A percentile compares a stretch with the other conserved stretches of the same genome.
phyloP scores from a whole-genome alignment of 768 basidiomycete genomes.

The Cystofilobasidium macerans region DNA sequence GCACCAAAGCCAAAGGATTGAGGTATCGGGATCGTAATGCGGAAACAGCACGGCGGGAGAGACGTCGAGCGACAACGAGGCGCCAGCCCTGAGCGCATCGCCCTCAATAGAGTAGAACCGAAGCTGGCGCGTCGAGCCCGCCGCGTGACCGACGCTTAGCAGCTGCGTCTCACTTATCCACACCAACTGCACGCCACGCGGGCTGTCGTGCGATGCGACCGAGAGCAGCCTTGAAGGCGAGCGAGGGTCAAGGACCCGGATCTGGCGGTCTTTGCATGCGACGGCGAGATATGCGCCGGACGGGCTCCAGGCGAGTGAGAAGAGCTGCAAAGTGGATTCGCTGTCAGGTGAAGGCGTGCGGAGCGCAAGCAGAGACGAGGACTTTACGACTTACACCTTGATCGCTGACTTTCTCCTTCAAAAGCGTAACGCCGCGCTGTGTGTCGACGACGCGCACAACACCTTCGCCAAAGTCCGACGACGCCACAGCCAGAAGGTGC shows the following conservation, averaged over 20 bases:
- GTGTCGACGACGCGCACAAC: slow-evolving; percentile 35
- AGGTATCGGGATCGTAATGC: slow-evolving; percentile 38
- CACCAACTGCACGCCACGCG: slow-evolving; percentile 36
- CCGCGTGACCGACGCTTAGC: slow-evolving; percentile 37
- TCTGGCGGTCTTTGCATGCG: slow-evolving; percentile 36
- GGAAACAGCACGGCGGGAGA: slow-evolving; percentile 40
- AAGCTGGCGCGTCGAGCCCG: slow-evolving; percentile 37
- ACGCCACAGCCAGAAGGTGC: slow-evolving; percentile 33
- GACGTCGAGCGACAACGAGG: slow-evolving; percentile 35
- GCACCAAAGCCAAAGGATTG: slow-evolving; percentile 37
- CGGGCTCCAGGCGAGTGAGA: slow-evolving; percentile 34
- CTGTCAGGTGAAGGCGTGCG: no score
- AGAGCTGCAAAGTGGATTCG: slow-evolving; percentile 30
- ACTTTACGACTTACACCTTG: slow-evolving; percentile 31
- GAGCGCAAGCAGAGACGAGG: neutral
- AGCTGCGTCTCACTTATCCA: slow-evolving; percentile 36
- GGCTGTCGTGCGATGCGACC: slow-evolving; percentile 34
- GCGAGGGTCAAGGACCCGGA: slow-evolving; percentile 39
- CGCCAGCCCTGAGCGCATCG: slow-evolving; percentile 27
- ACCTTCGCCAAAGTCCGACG: slow-evolving; percentile 36
- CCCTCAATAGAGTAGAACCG: slow-evolving; percentile 31
- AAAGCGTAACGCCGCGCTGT: slow-evolving; percentile 23
- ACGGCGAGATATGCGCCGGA: slow-evolving; percentile 34
- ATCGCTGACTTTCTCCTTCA: slow-evolving; percentile 21
- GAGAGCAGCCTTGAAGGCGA: slow-evolving; percentile 17